phyloP scores from a whole-genome alignment of 73 alveolate species.

The Paramecium sexaurelia region DNA sequence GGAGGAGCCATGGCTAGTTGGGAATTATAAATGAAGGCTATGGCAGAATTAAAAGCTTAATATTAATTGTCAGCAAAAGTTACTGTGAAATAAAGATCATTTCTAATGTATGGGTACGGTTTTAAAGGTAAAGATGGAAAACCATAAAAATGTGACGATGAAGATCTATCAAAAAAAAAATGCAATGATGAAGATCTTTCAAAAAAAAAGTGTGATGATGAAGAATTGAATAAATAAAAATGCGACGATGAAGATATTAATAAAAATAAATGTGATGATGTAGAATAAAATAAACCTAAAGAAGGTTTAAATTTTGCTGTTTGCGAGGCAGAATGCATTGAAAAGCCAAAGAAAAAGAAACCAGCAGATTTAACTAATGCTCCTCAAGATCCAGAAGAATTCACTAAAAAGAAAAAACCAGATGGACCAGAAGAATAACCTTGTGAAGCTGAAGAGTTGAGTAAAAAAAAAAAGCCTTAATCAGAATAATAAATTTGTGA shows the following conservation, averaged over 20 bases:
- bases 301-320: neutral
- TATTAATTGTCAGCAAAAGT: neutral
- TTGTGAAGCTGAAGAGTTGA: neutral
- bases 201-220: neutral
- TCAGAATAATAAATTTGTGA: neutral
- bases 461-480: neutral
- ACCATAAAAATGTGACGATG: neutral
- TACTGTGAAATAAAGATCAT: neutral
- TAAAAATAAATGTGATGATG: neutral
- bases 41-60: neutral
- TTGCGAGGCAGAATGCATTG: neutral
- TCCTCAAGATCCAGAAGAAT: slow-evolving; percentile 4
- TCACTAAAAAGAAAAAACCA: neutral
- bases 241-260: neutral
- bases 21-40: neutral
- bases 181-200: neutral
- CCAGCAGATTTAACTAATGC: neutral
- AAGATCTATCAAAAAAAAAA: neutral
- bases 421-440: neutral
- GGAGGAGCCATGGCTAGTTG: neutral
- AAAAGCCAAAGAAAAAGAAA: neutral
- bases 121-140: neutral
- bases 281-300: neutral
- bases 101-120: neutral
- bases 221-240: neutral